Conservation (phyloP, 1,284 basidiomycete genomes). For the Leccinum solheimii region DNA sequence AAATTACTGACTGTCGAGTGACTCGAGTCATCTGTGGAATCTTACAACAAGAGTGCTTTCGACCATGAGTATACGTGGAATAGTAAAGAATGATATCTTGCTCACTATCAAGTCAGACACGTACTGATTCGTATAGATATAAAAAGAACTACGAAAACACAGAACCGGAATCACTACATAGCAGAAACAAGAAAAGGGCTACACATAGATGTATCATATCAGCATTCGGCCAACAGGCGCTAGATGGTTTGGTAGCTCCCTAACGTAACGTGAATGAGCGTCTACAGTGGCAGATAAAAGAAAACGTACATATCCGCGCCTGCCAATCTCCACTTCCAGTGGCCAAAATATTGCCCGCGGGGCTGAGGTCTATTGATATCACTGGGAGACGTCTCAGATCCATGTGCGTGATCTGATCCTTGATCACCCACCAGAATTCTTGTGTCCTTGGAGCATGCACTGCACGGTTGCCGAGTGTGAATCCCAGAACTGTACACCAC, state of each 20-base stretch:
- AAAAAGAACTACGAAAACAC: slow-evolving; percentile 14
- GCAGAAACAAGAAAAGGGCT: slow-evolving; percentile 30
- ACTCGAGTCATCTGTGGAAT: background rate
- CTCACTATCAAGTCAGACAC: slow-evolving; percentile 9
- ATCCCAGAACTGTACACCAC: slow-evolving; percentile 90
- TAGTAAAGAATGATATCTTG: slow-evolving; percentile 5
- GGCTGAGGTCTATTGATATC: slow-evolving; percentile 82
- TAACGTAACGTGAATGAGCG: slow-evolving; percentile 14
- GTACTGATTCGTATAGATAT: slow-evolving; percentile 29
- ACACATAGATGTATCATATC: slow-evolving; percentile 27
- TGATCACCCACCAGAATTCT: slow-evolving; percentile 65
- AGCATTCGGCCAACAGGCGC: slow-evolving; percentile 5
- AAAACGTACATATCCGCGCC: slow-evolving; percentile 70
- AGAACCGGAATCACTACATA: slow-evolving; percentile 26
- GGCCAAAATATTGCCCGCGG: slow-evolving; percentile 72
- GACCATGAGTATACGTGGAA: background rate
- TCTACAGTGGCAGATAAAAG: background rate
- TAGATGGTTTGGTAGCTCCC: slow-evolving; percentile 36
- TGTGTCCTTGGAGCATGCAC: slow-evolving; percentile 87
- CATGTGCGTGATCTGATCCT: slow-evolving; percentile 3
- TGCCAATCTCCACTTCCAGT: slow-evolving; percentile 89
- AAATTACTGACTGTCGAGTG: background rate
- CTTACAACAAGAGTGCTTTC: slow-evolving; percentile 4
- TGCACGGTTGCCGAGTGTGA: slow-evolving; percentile 72
- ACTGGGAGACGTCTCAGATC: slow-evolving; percentile 45